Conservation (phyloP, 352 stramenopile species). For the Lagenidium giganteum region DNA sequence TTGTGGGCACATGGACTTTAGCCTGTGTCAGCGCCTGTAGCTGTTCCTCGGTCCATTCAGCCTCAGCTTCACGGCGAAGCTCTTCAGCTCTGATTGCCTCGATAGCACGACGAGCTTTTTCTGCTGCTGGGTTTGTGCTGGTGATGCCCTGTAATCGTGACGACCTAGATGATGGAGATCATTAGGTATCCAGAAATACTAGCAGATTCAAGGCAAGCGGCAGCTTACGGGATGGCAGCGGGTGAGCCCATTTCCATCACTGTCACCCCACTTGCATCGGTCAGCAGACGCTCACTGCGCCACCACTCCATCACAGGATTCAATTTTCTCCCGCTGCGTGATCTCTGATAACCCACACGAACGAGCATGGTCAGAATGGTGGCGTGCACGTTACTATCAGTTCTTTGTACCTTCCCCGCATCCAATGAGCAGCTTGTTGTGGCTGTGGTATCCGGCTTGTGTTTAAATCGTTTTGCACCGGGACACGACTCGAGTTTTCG, state of each 20-base stretch:
- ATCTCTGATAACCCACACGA: constrained; percentile 7
- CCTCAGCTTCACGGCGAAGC: no score
- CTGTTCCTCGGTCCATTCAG: constrained; percentile 46
- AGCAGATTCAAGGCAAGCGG: no score
- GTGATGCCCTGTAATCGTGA: no score
- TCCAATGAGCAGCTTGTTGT: not conserved
- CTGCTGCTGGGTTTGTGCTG: no score
- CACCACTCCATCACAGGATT: constrained; percentile 48
- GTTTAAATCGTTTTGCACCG: no score
- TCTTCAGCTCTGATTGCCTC: constrained; percentile 23
- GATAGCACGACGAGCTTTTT: constrained; percentile 16
- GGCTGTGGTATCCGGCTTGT: no score
- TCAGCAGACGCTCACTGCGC: constrained; percentile 25
- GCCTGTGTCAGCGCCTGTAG: constrained; percentile 41
- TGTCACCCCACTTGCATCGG: constrained; percentile 14
- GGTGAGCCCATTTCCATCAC: constrained; percentile 20
- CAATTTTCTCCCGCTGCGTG: constrained; percentile 16
- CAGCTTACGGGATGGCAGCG: constrained; percentile 19
- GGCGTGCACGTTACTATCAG: not conserved
- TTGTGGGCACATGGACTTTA: constrained; percentile 61
- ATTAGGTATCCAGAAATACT: no score
- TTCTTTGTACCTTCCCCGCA: constrained; percentile 4
- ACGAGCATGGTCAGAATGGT: not conserved
- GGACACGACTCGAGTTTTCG: constrained; percentile 12
- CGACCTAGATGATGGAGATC: no score